Base-by-base conservation (phyloP, 2,329 filamentous ascomycete species). In the Pseudopyrenochaeta lycopersici region DNA sequence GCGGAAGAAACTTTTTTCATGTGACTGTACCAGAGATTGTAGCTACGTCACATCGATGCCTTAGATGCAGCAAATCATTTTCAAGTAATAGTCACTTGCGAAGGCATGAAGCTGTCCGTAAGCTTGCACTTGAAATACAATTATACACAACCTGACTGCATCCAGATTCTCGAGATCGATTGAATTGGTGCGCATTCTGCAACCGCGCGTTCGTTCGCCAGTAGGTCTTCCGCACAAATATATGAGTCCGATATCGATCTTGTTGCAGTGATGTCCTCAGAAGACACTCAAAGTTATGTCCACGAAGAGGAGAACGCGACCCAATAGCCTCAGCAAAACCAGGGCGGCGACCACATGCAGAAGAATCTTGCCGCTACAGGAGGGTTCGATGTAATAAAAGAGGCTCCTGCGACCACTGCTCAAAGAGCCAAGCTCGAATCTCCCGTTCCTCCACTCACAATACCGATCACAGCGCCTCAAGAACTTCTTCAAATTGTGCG, bases 81-180 rank as follows among this genome's bases (percentile, higher is more conserved):
- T 15, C 17, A 10, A 53, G 17, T 7, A 33, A 32, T n/a, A 53
- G 35, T 32, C 53, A 56, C 42, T 27, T 60, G 31, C 53, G 47
- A 23, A 50, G 57, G 11, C 57, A 60, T 33, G 49, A 56, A 36
- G 29, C 32, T 3, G 36, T 23, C 15, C 53, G 56, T 56, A 42
- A 12, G 40, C 45, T 2, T 14, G 18, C 2, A 1, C n/a, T 29
- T 42, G 7, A n/a, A 23, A 18, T 12, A 44, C 1, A 15, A 23
- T n/a, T 9, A 21, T 17, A 20, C 12, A 45, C 23, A 18, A 15
- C 47, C 15, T 20, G 17, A 38, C 12, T 18, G 6, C 7, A 38
- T 1, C 1, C 35, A 38, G 35, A 58, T 15, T 29, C 48, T 14
- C 30, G 12, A 14, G 18, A 44, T 2, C 31, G 7, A 20, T 23